phyloP scores from a whole-genome alignment of 1,284 basidiomycete genomes.

The Naganishia albida region DNA sequence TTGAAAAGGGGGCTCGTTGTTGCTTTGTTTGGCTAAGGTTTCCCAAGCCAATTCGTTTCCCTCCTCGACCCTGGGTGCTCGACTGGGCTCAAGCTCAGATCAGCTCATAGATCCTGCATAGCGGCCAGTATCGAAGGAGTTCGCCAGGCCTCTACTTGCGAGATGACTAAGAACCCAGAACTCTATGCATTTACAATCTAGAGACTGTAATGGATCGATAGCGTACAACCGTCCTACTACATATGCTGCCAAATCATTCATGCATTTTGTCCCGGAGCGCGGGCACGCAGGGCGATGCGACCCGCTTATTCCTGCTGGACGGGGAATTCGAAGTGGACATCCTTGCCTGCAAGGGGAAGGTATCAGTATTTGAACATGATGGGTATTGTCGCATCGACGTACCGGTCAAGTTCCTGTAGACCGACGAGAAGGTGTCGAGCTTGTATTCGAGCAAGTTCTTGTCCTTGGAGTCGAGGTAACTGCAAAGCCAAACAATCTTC shows the following conservation, averaged over 20 bases:
- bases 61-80: too few species aligned
- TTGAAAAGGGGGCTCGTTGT: too few species aligned
- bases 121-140: too few species aligned
- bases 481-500: slow-evolving; percentile 49
- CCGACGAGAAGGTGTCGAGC: slow-evolving; percentile 58
- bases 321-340: slow-evolving; percentile 53
- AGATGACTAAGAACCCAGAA: not conserved
- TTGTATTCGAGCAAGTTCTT: slow-evolving; percentile 99
- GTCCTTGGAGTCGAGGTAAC: slow-evolving; percentile 97
- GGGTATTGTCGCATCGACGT: not conserved
- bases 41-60: too few species aligned
- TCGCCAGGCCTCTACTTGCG: too few species aligned
- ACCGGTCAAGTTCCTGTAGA: slow-evolving; percentile 52
- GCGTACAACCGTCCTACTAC: slow-evolving; percentile 31
- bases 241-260: slow-evolving; percentile 24
- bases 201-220: slow-evolving; percentile 23
- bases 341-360: slow-evolving; percentile 44
- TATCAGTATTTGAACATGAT: not conserved
- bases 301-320: slow-evolving; percentile 31
- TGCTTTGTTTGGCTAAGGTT: too few species aligned
- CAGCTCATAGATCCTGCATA: too few species aligned
- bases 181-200: slow-evolving; percentile 11
- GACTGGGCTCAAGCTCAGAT: too few species aligned
- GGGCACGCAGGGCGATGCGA: slow-evolving; percentile 2
- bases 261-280: slow-evolving; percentile 13